These are phyloP conservation scores for Pseudogymnoascus destructans DNA, from an alignment of 2,329 filamentous ascomycete genomes.

Conservation along the genomic window DNA sequence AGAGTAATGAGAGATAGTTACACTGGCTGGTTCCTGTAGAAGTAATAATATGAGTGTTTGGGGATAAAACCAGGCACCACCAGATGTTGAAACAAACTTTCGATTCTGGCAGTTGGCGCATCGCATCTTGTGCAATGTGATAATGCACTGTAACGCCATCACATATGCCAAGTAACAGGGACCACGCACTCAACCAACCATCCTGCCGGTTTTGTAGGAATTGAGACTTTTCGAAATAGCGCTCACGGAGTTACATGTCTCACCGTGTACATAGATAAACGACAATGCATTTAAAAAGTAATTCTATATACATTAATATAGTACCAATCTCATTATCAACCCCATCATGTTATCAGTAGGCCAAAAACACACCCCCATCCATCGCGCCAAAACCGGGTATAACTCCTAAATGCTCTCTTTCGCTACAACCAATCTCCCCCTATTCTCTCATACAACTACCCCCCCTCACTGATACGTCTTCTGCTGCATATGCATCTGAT, in stretches of 20 bases:
- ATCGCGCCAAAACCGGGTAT: conserved; percentile 5
- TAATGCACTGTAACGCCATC: background rate
- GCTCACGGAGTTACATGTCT: background rate
- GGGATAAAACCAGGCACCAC: background rate
- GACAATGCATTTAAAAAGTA: background rate
- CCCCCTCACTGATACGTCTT: background rate
- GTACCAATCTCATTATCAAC: conserved; percentile 2
- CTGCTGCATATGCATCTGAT: background rate
- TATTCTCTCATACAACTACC: background rate
- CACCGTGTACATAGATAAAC: background rate
- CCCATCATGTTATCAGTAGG: background rate
- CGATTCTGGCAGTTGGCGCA: background rate
- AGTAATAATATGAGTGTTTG: background rate
- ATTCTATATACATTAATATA: conserved; percentile 5
- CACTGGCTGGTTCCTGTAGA: background rate
- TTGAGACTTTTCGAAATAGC: background rate
- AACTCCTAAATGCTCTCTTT: background rate
- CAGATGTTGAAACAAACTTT: background rate
- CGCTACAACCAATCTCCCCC: background rate
- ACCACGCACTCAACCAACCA: background rate
- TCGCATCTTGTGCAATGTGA: background rate
- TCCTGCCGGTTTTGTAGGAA: too few relatives aligned
- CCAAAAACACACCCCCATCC: background rate
- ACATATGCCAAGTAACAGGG: background rate
- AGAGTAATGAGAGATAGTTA: background rate